Conservation (phyloP, 352 stramenopile genomes). For the Chrysophaeum taylorii region DNA sequence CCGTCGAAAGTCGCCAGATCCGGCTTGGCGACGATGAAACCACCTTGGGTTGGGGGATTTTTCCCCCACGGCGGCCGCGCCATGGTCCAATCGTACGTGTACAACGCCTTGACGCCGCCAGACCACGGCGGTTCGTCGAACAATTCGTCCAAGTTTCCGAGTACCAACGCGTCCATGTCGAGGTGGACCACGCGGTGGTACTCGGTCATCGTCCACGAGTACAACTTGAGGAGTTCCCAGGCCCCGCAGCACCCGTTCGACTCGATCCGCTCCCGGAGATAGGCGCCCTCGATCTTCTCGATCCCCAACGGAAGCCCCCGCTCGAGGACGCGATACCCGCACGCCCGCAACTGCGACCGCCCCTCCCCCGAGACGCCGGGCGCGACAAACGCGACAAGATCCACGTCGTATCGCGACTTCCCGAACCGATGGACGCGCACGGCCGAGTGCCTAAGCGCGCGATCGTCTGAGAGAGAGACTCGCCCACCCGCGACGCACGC, state of each 20-base stretch:
- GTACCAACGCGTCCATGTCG: slow-evolving; percentile 27
- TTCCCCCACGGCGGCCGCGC: slow-evolving; percentile 27
- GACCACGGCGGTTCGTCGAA: slow-evolving; percentile 25
- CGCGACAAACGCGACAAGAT: slow-evolving; percentile 17
- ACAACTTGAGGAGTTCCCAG: slow-evolving; percentile 42
- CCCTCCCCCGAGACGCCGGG: background rate
- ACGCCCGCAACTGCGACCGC: background rate
- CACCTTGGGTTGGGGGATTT: slow-evolving; percentile 43
- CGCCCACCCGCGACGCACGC: too few relatives aligned
- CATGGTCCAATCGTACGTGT: slow-evolving; percentile 51
- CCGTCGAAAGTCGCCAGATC: slow-evolving; percentile 36
- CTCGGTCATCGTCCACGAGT: slow-evolving; percentile 43
- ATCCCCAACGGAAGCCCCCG: slow-evolving; percentile 34
- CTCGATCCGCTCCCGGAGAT: slow-evolving; percentile 34
- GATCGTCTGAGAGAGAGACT: too few relatives aligned
- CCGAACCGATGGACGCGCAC: too few relatives aligned
- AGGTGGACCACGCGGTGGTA: slow-evolving; percentile 39
- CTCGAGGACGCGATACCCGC: slow-evolving; percentile 42
- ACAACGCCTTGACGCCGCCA: slow-evolving; percentile 32
- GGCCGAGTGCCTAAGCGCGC: too few relatives aligned
- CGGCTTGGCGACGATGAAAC: slow-evolving; percentile 48
- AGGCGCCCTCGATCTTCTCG: slow-evolving; percentile 38
- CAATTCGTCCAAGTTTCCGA: slow-evolving; percentile 25
- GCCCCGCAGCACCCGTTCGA: slow-evolving; percentile 50
- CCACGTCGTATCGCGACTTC: too few relatives aligned